phyloP scores from a whole-genome alignment of 306 rosid species.

The Vigna nakashimae region DNA sequence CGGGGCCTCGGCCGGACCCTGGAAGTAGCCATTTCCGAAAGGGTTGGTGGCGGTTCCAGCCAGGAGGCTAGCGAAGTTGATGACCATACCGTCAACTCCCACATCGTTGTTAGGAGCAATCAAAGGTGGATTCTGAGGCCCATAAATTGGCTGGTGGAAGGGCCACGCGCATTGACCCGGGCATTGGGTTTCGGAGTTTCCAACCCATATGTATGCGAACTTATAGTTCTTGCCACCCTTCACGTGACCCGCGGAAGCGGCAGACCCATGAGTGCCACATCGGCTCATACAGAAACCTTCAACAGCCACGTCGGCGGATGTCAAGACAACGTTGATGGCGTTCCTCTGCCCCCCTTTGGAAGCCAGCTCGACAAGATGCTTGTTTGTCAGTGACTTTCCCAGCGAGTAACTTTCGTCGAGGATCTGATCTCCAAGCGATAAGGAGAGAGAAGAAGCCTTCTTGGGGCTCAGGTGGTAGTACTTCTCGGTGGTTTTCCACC shows the following conservation, averaged over 20 bases:
- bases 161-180: conserved; percentile 83
- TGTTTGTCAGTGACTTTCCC: conserved; percentile 68
- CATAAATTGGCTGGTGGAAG: conserved; percentile 71
- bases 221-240: conserved; percentile 49
- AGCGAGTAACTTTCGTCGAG: conserved; percentile 64
- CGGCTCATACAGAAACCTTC: conserved; percentile 74
- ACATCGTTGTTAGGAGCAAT: conserved; percentile 72
- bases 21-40: conserved; percentile 71
- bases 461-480: conserved; percentile 63
- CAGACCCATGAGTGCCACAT: conserved; percentile 81
- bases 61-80: conserved; percentile 67
- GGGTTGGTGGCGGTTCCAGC: conserved; percentile 81
- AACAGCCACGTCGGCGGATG: conserved; percentile 71
- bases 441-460: conserved; percentile 48
- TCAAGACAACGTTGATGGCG: conserved; percentile 75
- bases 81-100: conserved; percentile 71
- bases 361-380: conserved; percentile 61
- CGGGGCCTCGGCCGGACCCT: conserved; percentile 68
- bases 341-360: conserved; percentile 64
- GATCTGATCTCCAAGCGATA: conserved; percentile 57
- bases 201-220: conserved; percentile 76
- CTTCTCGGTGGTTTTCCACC: conserved; percentile 90
- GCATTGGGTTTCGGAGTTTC: conserved; percentile 71
- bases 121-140: conserved; percentile 59
- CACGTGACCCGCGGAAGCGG: conserved; percentile 26